Base-by-base conservation (phyloP, 805 yeast species). In the Yamadazyma endophytica region DNA sequence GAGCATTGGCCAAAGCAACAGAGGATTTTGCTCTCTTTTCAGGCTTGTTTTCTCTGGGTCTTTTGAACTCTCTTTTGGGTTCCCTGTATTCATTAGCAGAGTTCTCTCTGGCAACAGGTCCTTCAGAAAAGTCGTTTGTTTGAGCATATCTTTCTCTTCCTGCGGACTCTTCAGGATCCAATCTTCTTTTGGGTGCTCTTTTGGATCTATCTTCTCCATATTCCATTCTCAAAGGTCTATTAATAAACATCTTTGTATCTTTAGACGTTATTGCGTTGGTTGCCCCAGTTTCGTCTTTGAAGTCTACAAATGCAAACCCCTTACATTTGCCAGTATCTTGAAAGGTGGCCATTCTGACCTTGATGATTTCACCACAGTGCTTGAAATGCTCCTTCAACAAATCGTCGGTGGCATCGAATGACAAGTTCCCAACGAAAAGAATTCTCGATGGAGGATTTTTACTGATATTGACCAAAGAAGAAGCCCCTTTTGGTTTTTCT, bases 241-340 rank as follows among this genome's bases (percentile, higher is more conserved):
- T 80, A 38, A 85, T 75, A 37, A 87, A 62, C 41, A 68, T 75
- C 48, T 74, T 73, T 44, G 84, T 77, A 20, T 71, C 47, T 54
- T 77, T 80, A 42, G 86, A 90, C 44, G 73, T 77, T 40, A 92
- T 64, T 1, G 97, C 97, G 21, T 68, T 68, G 1, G 92, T 83
- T 18, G 96, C 89, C 6, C 92, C 89, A 22, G 74, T 77, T 41
- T 82, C 85, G 42, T 79, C 80, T 40, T 67, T 74, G 61, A 89
- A 90, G 56, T 90, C 97, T 21, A 90, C 64, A 50, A 92, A 90
- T 1, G 96, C 88, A 64, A 90, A 90, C 2, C 97, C 97, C 58
- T 92, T 92, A 67, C 97, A 90, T 54, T 89, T 90, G 1, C 97
- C 97, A 30, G 83, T 66, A 54, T 90, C 98, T 60, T 92, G 88